These are phyloP conservation scores for Fusarium brevicatenulatum DNA, from an alignment of 2,329 filamentous ascomycete genomes.

Conservation along the genomic window DNA sequence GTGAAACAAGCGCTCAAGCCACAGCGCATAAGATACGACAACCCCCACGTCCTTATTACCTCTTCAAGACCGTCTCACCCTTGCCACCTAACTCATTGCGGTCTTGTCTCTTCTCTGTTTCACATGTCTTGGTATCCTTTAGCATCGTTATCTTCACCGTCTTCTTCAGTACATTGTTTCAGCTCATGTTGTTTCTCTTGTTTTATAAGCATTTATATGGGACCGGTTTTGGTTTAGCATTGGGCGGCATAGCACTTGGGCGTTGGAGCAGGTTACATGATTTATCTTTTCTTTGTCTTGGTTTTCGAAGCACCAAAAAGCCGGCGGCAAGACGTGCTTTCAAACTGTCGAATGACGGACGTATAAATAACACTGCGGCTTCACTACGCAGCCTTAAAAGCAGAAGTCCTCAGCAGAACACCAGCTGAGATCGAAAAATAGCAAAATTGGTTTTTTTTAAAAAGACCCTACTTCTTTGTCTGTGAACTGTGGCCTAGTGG, in stretches of 20 bases:
- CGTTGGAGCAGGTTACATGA: conserved; percentile 34
- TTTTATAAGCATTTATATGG: conserved; percentile 42
- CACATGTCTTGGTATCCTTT: conserved; percentile 12
- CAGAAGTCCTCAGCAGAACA: conserved; percentile 22
- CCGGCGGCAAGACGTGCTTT: conserved; percentile 30
- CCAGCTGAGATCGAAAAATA: conserved; percentile 38
- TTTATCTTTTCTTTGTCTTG: conserved; percentile 31
- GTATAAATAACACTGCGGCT: conserved; percentile 24
- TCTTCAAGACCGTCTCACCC: conserved; percentile 23
- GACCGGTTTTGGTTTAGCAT: conserved; percentile 33
- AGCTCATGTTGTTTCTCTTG: conserved; percentile 21
- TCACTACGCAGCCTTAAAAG: conserved; percentile 14
- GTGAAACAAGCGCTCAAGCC: conserved; percentile 26
- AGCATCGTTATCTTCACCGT: conserved; percentile 17
- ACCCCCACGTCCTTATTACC: conserved; percentile 16
- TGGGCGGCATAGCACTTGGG: conserved; percentile 43
- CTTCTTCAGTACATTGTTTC: conserved; percentile 28
- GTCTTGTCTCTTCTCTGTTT: conserved; percentile 14
- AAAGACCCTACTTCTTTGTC: not conserved
- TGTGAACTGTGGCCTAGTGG: not conserved
- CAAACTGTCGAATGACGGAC: conserved; percentile 20
- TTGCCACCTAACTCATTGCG: conserved; percentile 3
- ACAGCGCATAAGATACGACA: conserved; percentile 13
- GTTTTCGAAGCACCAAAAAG: conserved; percentile 19
- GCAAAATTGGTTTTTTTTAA: conserved; percentile 31